Conservation (phyloP, 2,329 filamentous ascomycete species). For the Ambrosiella xylebori region DNA sequence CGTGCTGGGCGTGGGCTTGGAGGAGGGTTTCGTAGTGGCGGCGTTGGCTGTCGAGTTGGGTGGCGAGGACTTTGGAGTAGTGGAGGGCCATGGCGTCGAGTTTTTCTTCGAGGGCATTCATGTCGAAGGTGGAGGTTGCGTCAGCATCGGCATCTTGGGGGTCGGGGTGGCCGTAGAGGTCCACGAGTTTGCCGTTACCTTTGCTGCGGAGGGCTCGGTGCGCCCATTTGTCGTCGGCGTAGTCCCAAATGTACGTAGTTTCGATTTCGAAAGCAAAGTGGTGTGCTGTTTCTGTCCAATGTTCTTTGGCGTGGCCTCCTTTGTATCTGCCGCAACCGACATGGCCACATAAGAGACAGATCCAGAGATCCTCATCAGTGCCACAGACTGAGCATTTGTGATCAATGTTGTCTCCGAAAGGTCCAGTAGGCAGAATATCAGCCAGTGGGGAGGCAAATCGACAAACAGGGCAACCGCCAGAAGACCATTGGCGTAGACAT, state of each 20-base stretch:
- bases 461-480: conserved; percentile 84
- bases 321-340: conserved; percentile 92
- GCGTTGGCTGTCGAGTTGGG: conserved; percentile 81
- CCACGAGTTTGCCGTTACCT: conserved; percentile 78
- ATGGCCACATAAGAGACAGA: conserved; percentile 83
- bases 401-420: conserved; percentile 41
- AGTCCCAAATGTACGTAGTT: conserved; percentile 96
- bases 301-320: conserved; percentile 77
- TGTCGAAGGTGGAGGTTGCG: conserved; percentile 31
- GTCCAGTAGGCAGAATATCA: conserved; percentile 24
- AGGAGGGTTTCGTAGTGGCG: conserved; percentile 79
- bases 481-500: conserved; percentile 91
- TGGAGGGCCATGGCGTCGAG: conserved; percentile 66
- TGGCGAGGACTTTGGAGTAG: conserved; percentile 85
- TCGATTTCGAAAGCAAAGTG: conserved; percentile 84
- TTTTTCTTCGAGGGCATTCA: conserved; percentile 48
- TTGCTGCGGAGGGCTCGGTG: conserved; percentile 90
- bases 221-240: conserved; percentile 87
- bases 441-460: conserved; percentile 54
- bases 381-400: conserved; percentile 73
- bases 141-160: not conserved
- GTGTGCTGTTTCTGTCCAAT: conserved; percentile 80
- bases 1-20: conserved; percentile 47
- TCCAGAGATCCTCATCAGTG: conserved; percentile 71
- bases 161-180: conserved; percentile 44